These are phyloP conservation scores for Coemansia sp. DNA, from an alignment of 192 early-diverging fungal genomes.

Conservation along the genomic window DNA sequence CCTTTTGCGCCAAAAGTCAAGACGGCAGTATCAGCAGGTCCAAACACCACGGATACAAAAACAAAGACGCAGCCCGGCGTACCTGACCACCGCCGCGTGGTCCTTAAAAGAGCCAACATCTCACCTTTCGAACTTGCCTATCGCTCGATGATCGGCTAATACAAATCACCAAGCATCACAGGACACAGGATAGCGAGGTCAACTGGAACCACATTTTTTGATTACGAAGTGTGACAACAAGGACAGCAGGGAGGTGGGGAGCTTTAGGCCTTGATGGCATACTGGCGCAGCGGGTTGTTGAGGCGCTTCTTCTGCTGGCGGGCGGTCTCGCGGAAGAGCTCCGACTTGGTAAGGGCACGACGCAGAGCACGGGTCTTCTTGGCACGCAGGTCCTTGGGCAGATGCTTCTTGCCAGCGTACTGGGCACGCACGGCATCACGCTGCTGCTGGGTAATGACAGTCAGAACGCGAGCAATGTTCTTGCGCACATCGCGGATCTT, in stretches of 20 bases:
- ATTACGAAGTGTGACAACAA: neutral
- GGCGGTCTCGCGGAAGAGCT: constrained; percentile 76
- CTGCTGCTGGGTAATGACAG: constrained; percentile 91
- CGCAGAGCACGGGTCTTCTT: constrained; percentile 99
- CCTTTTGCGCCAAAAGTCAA: too few species aligned
- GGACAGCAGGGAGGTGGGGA: neutral
- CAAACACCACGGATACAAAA: too few species aligned
- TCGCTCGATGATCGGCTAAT: neutral
- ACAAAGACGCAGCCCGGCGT: too few species aligned
- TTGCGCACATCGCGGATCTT: constrained; percentile 85
- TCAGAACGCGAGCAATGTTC: constrained; percentile 90
- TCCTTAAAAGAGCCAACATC: too few species aligned
- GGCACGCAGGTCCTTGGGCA: constrained; percentile 91
- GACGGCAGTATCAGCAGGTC: too few species aligned
- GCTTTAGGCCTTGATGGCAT: constrained; percentile 75
- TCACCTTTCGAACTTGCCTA: too few species aligned
- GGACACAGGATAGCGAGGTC: neutral
- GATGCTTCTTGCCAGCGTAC: constrained; percentile 94
- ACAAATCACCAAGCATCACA: neutral
- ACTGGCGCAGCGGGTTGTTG: constrained; percentile 92
- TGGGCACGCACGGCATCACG: constrained; percentile 81
- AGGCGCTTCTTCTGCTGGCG: constrained; percentile 83
- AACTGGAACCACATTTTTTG: neutral
- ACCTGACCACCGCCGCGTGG: too few species aligned
- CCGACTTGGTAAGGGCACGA: constrained; percentile 80